These are phyloP conservation scores for Colletotrichum kahawae DNA, from an alignment of 2,329 filamentous ascomycete species.

Conservation along the genomic window DNA sequence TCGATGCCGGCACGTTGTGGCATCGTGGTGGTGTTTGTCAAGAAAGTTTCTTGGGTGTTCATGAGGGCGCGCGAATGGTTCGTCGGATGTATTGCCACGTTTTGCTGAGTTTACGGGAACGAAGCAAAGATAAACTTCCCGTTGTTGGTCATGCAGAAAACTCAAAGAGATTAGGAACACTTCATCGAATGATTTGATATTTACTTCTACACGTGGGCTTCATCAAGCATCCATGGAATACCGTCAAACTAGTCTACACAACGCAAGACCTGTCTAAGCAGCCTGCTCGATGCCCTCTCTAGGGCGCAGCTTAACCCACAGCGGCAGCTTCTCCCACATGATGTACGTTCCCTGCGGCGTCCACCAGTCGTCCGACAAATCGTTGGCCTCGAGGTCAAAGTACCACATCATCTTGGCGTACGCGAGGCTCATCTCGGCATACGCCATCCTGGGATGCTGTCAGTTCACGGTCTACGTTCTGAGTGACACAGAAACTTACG, in stretches of 20 bases:
- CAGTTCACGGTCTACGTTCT: background rate
- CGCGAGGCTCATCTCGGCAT: constrained; percentile 53
- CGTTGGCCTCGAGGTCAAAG: constrained; percentile 46
- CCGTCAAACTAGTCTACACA: background rate
- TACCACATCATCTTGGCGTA: constrained; percentile 47
- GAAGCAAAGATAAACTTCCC: background rate
- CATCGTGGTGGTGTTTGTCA: background rate
- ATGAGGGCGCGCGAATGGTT: background rate
- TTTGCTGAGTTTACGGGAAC: background rate
- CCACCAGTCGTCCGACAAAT: constrained; percentile 40
- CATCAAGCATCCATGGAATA: background rate
- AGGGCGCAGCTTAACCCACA: background rate
- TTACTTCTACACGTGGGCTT: background rate
- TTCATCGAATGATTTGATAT: background rate
- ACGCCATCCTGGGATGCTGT: constrained; percentile 38
- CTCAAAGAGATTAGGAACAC: background rate
- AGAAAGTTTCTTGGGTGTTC: background rate
- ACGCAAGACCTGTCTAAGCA: background rate
- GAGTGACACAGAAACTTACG: constrained; percentile 37
- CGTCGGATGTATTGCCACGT: background rate
- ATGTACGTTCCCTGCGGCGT: constrained; percentile 4
- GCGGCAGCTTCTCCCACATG: background rate
- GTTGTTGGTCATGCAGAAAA: background rate
- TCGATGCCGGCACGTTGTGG: background rate
- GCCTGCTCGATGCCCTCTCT: background rate